Base-by-base conservation (phyloP, 2,329 filamentous ascomycete species). In the Aspergillus spinulosporus region DNA sequence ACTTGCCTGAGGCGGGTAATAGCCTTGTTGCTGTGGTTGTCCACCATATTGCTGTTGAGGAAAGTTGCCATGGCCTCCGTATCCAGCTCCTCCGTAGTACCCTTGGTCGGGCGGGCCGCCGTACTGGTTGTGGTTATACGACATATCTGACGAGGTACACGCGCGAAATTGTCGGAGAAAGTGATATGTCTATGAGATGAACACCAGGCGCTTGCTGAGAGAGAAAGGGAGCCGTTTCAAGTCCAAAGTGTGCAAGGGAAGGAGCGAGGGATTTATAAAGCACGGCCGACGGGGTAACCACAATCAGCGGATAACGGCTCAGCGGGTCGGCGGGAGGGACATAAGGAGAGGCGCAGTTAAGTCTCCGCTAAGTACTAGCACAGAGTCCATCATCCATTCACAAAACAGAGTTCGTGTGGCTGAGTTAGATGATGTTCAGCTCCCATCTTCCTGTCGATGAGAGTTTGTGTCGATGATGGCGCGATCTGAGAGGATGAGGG, bases 81-180 rank as follows among this genome's bases (percentile, higher is more conserved):
- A 53, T 40, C 49, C 49, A 14, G 52, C 46, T 9, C 55, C 55
- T 52, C 55, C 55, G 37, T 52, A 49, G 42, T 54, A 37, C 37
- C 31, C 36, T 49, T 57, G 49, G 39, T 52, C 54, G 15, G 55
- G 49, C 37, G 49, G 49, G 31, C 49, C 49, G 26, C 55, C 45
- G 50, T 57, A 57, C 31, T 52, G 55, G 11, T 56, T 47, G 48
- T 54, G 26, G 39, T 53, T 53, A 47, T 53, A 57, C n/a, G 55
- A 57, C 55, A 57, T 57, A 26, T 31, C 12, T 9, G 29, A 37
- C 5, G 39, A 44, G 21, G 21, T 28, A 43, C 46, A 21, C 28
- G 29, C 37, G 28, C 28, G 12, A 34, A n/a, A 14, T 8, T 34
- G 29, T 47, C n/a, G 43, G 21, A 34, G 26, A 21, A 42, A 44